Evolutionary conservation across 139 green algal species (phyloP).

Genomic region (Chlamydomonas urium): DNA sequence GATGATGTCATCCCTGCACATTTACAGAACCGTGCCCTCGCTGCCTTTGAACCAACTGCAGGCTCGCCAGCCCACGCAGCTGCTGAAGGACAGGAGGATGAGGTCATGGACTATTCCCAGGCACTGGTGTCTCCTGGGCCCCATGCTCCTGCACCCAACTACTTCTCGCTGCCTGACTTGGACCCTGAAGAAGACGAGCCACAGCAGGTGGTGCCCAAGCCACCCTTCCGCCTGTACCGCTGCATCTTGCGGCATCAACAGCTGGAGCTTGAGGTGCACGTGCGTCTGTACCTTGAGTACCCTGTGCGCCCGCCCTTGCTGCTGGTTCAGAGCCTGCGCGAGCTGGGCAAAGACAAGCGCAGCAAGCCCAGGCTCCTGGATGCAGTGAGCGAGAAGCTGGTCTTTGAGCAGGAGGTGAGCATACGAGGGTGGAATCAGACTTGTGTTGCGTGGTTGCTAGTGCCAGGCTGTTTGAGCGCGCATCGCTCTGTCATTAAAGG

Average conservation of each 20-base stretch:
- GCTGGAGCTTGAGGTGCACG: constrained; percentile 23
- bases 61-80: no score
- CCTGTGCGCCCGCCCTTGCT: constrained; percentile 28
- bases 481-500: background rate
- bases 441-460: background rate
- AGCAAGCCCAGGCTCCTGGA: background rate
- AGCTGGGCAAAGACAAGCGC: constrained; percentile 8
- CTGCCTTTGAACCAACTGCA: no score
- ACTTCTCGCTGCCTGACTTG: no score
- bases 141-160: no score
- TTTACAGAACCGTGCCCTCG: no score
- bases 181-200: background rate
- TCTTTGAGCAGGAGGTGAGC: constrained; percentile 4
- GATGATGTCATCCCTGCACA: no score
- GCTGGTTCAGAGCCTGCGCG: constrained; percentile 18
- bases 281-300: constrained; percentile 30
- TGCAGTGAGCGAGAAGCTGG: background rate
- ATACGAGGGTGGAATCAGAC: no score
- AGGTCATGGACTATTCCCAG: no score
- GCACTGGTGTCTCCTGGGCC: no score
- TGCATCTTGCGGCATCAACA: constrained; percentile 4
- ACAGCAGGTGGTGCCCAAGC: no score
- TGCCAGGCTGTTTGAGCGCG: no score
- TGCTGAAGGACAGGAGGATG: no score
- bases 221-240: constrained; percentile 21